Base-by-base conservation (phyloP, 176 grass and related monocot genomes). In the Carex pumila region DNA sequence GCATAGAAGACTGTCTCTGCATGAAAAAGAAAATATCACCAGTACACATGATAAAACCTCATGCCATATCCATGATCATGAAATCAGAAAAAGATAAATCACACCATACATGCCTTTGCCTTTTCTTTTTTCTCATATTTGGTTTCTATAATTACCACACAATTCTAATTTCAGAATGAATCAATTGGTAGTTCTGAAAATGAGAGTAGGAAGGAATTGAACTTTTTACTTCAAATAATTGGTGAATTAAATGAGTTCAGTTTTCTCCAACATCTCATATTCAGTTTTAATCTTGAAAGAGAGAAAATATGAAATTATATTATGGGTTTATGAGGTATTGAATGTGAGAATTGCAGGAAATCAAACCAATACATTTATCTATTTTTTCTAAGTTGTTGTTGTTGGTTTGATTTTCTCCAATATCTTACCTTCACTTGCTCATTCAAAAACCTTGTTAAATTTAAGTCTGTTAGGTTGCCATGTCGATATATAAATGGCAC, bases 321-420 rank as follows among this genome's bases (percentile, higher is more conserved):
- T 25, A 25, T 25, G 25, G 25, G 25, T 25, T 25, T 25, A 8
- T 47, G 43, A 18, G 18, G 18, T 21, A 31, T 22, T 63, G 59
- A 81, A 81, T 81, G 79, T 63, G 59, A 81, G 79, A 81, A 63
- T 81, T 81, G 79, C 45, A 43, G 57, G 79, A 63, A 62, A 81
- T 62, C 37, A 47, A 81, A 64, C 13, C 34, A 12, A 25, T 22
- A 7, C 11, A 81, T 41, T 62, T 47, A 25, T 22, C 3, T 45
- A 11, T 45, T 62, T 45, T 62, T 63, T 63, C 3, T 64, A 17
- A 45, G 19, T 81, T 81, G 32, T 2, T 81, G 32, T 2, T 21
- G 5, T 36, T 21, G 58, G 58, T 64, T 81, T 64, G 60, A 12
- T 81, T 81, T 81, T 18, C 79, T 61, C 79, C 79, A 81, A 61